Evolutionary conservation across 805 yeast genomes (phyloP), one percentile per base, ranked within the genome.

Genomic region (Isabelozyma pseudorhagii): DNA sequence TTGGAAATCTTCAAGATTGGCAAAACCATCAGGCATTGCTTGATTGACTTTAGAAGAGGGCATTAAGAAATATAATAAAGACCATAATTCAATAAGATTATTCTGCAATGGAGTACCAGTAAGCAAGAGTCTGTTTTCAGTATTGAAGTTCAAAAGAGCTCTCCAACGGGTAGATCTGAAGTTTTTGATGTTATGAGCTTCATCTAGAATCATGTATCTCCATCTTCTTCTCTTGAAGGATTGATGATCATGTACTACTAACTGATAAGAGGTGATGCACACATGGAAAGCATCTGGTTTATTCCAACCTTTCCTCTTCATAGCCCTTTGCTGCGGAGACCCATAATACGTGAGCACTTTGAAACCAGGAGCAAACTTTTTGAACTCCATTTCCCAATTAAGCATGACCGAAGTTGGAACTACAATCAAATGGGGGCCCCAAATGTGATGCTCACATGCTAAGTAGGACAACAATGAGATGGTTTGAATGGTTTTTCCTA

Each of bases 311-410:
- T 87, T 86, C 60, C 99, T 83, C 63, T 94, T 94, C 55, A 89
- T 94, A 45, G 92, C 92, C 63, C 99, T 84, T 65, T 94, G 98
- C 60, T 89, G 96, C 0, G 98, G 99, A 13, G 96, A 85, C 0
- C 99, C 99, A 61, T 93, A 94, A 66, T 94, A 94, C 0, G 98
- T 94, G 64, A 94, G 64, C 3, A 94, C 94, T 66, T 96, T 93
- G 66, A 94, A 87, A 0, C 99, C 99, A 0, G 99, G 99, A 0
- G 97, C 97, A 75, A 94, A 94, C 59, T 96, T 82, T 62, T 96
- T 94, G 71, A 94, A 92, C 63, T 94, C 99, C 97, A 96, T 93
- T 66, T 94, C 99, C 99, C 99, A 94, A 63, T 94, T 94, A 47
- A 94, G 80, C 84, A 94, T 84, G 7, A 94, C 99, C 13, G 97